Percentiles rank a stretch among this genome's conserved stretches.
Evolutionary conservation across 768 basidiomycete species (phyloP).

Genomic region (Mycena belliarum): DNA sequence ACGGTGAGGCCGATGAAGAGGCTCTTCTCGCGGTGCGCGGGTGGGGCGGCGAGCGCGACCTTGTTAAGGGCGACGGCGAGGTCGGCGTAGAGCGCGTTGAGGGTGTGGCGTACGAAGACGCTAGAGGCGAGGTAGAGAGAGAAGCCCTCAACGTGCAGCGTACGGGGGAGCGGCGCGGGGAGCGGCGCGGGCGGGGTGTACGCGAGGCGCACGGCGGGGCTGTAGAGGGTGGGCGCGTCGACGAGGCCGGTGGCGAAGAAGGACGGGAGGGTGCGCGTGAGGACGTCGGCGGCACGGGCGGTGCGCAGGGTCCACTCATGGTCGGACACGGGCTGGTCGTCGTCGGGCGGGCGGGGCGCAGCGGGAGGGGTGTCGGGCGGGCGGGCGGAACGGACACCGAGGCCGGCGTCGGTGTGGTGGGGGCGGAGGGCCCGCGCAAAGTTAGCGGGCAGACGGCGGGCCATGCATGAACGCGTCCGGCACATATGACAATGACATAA

Average conservation of each 20-base stretch:
- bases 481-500: too few species aligned
- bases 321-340: slow-evolving; percentile 50
- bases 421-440: too few species aligned
- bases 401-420: too few species aligned
- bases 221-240: slow-evolving; percentile 56
- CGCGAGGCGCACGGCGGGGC: slow-evolving; percentile 56
- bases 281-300: slow-evolving; percentile 69
- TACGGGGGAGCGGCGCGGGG: slow-evolving; percentile 70
- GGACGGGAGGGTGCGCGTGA: slow-evolving; percentile 68
- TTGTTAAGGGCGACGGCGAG: slow-evolving; percentile 57
- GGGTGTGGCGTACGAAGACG: slow-evolving; percentile 67
- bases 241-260: slow-evolving; percentile 73
- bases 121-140: slow-evolving; percentile 73
- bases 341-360: slow-evolving; percentile 23
- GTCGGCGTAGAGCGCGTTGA: slow-evolving; percentile 75
- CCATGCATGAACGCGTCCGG: too few species aligned
- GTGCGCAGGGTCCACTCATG: slow-evolving; percentile 79
- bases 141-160: slow-evolving; percentile 70
- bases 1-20: slow-evolving; percentile 57
- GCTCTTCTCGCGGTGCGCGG: slow-evolving; percentile 53
- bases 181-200: slow-evolving; percentile 71
- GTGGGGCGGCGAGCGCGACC: slow-evolving; percentile 40
- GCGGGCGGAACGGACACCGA: slow-evolving; percentile 29
- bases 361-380: slow-evolving; percentile 37
- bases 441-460: too few species aligned